These are phyloP conservation scores for Stemphylium vesicarium DNA, from an alignment of 2,329 filamentous ascomycete genomes.

Conservation along the genomic window DNA sequence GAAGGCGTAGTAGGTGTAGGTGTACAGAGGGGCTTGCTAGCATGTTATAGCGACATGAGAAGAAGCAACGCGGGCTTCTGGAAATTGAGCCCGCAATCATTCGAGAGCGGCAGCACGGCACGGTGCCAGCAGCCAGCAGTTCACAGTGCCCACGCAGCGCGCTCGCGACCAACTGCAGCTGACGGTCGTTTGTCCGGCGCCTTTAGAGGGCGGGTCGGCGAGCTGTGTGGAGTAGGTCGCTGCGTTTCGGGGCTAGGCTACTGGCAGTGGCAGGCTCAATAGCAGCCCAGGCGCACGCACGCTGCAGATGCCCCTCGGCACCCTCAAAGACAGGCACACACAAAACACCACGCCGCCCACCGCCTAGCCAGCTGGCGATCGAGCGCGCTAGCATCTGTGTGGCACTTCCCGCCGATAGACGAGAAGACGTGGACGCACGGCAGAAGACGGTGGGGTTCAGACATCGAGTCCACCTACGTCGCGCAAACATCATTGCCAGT, in stretches of 20 bases:
- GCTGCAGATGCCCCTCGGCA: conserved; percentile 6
- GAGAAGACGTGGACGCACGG: conserved; percentile 2
- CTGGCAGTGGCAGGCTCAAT: conserved; percentile 10
- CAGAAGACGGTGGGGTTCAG: background rate
- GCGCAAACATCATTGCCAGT: background rate
- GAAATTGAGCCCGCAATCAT: background rate
- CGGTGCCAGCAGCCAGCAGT: conserved; percentile 1
- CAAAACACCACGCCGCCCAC: conserved; percentile 6
- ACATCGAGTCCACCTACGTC: background rate
- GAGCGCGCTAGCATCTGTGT: conserved; percentile 11
- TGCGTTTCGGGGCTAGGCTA: conserved; percentile 9
- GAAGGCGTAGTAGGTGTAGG: background rate
- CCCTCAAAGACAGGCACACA: background rate
- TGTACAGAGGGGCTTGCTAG: background rate
- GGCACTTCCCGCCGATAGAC: conserved; percentile 11
- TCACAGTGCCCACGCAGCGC: background rate
- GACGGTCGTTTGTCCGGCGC: conserved; percentile 2
- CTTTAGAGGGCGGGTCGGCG: conserved; percentile 5
- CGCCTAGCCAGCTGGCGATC: conserved; percentile 8
- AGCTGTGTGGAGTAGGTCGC: conserved; percentile 3
- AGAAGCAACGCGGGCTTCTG: conserved; percentile 12
- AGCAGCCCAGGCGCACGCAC: background rate
- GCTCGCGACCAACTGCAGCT: background rate
- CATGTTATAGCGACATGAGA: conserved; percentile 9
- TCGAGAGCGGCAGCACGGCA: background rate